These are phyloP conservation scores for Linderniella brevidens DNA, from an alignment of 257 asterid species.

Conservation along the genomic window DNA sequence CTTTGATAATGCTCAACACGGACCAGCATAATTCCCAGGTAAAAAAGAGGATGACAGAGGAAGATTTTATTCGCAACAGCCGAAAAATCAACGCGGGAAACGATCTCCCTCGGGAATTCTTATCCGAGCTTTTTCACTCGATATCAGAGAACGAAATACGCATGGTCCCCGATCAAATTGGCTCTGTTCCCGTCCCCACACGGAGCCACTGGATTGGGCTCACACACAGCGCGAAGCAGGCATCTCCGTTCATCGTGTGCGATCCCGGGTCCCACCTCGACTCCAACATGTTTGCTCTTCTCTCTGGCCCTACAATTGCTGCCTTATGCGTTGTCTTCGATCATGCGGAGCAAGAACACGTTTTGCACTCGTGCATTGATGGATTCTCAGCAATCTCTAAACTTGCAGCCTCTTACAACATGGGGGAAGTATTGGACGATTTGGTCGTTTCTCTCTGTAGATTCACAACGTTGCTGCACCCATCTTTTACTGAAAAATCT, in stretches of 20 bases:
- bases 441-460: slow-evolving; percentile 81
- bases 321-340: slow-evolving; percentile 85
- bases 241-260: slow-evolving; percentile 45
- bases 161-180: slow-evolving; percentile 63
- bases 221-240: slow-evolving; percentile 50
- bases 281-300: slow-evolving; percentile 58
- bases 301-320: slow-evolving; percentile 78
- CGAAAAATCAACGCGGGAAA: slow-evolving; percentile 79
- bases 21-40: slow-evolving; percentile 92
- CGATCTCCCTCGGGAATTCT: slow-evolving; percentile 81
- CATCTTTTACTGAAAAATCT: slow-evolving; percentile 42
- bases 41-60: slow-evolving; percentile 92
- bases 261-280: slow-evolving; percentile 55
- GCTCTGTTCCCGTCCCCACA: slow-evolving; percentile 25
- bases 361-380: slow-evolving; percentile 54
- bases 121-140: slow-evolving; percentile 68
- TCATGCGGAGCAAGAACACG: slow-evolving; percentile 63
- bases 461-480: slow-evolving; percentile 57
- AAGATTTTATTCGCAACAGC: slow-evolving; percentile 79
- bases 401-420: slow-evolving; percentile 49
- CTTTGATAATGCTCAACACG: slow-evolving; percentile 80
- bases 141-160: slow-evolving; percentile 81
- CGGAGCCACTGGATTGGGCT: slow-evolving; percentile 89
- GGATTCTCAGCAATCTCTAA: slow-evolving; percentile 76
- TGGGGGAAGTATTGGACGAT: slow-evolving; percentile 61